A percentile compares a stretch with the other conserved stretches of the same genome.
phyloP scores from a whole-genome alignment of 305 asterid species.

The Rubia occidens region DNA sequence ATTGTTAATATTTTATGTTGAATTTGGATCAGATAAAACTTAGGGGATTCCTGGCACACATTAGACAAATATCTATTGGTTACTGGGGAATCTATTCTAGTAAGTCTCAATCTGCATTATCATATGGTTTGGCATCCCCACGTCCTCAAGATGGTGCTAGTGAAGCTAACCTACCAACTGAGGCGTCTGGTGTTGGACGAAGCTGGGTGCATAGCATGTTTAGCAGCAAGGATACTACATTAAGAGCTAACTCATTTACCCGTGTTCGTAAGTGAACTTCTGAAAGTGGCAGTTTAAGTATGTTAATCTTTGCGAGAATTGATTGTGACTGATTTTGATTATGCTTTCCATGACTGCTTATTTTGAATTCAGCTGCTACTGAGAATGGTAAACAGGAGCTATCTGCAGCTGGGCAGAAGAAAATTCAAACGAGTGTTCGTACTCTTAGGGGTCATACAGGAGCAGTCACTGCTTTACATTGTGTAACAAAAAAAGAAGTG shows the following conservation, averaged over 20 bases:
- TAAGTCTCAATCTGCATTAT: conserved; percentile 49
- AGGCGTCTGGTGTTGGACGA: conserved; percentile 81
- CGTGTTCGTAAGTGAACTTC: conserved; percentile 58
- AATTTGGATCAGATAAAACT: conserved; percentile 57
- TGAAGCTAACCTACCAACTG: conserved; percentile 61
- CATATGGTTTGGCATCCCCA: conserved; percentile 76
- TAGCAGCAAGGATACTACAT: conserved; percentile 62
- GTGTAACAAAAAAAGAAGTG: conserved; percentile 88
- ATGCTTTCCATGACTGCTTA: conserved; percentile 8
- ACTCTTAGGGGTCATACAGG: conserved; percentile 86
- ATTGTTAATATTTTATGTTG: conserved; percentile 13
- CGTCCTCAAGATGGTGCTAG: conserved; percentile 61
- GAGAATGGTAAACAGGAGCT: conserved; percentile 68
- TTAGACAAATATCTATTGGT: conserved; percentile 65
- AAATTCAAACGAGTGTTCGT: conserved; percentile 70
- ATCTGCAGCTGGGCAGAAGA: conserved; percentile 63
- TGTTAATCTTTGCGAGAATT: conserved; percentile 16
- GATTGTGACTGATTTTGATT: conserved; percentile 9
- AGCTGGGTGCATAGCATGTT: conserved; percentile 99
- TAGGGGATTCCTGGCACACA: conserved; percentile 72
- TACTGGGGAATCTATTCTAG: conserved; percentile 80
- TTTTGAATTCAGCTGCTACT: conserved; percentile 34
- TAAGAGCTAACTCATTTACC: conserved; percentile 57
- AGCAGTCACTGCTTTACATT: conserved; percentile 79
- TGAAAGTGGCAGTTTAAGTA: conserved; percentile 44